These are phyloP conservation scores for Torulaspora microellipsoides DNA, from an alignment of 805 yeast species.

Conservation along the genomic window DNA sequence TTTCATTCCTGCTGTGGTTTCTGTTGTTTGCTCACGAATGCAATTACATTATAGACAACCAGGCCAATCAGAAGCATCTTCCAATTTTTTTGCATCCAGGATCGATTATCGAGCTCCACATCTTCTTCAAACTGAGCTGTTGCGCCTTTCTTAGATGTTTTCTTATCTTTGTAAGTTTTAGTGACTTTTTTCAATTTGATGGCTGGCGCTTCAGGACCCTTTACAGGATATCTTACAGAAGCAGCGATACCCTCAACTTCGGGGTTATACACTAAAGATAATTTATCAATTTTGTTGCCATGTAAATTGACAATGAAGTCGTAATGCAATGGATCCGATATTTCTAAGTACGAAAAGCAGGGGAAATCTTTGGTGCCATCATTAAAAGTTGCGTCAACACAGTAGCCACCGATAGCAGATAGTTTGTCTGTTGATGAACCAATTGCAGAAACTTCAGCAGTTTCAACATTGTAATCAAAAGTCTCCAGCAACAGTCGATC, in stretches of 20 bases:
- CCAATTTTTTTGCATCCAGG: conserved; percentile 34
- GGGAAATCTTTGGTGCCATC: conserved; percentile 6
- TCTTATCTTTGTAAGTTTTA: conserved; percentile 31
- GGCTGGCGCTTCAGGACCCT: conserved; percentile 23
- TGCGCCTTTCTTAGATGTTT: conserved; percentile 16
- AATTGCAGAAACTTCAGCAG: conserved; percentile 1
- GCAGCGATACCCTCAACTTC: conserved; percentile 19
- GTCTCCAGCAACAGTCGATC: conserved; percentile 2
- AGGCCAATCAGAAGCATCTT: conserved; percentile 27
- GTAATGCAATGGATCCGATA: conserved; percentile 23
- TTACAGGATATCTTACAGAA: conserved; percentile 10
- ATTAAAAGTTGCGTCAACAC: conserved; percentile 20
- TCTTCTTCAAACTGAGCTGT: conserved; percentile 23
- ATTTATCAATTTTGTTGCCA: conserved; percentile 13
- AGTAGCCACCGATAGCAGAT: conserved; percentile 11
- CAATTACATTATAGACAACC: conserved; percentile 17
- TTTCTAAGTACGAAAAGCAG: conserved; percentile 26
- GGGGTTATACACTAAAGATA: conserved; percentile 21
- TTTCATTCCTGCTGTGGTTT: conserved; percentile 2
- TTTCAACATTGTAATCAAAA: conserved; percentile 4
- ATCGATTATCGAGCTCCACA: conserved; percentile 14
- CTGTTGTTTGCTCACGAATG: conserved; percentile 6
- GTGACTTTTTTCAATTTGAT: conserved; percentile 27
- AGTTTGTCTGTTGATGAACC: neutral
- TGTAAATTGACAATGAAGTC: conserved; percentile 21